A percentile compares a stretch with the other conserved stretches of the same genome.
Evolutionary conservation across 192 early-diverging fungal species (phyloP).

Genomic region (Umbelopsis vinacea): DNA sequence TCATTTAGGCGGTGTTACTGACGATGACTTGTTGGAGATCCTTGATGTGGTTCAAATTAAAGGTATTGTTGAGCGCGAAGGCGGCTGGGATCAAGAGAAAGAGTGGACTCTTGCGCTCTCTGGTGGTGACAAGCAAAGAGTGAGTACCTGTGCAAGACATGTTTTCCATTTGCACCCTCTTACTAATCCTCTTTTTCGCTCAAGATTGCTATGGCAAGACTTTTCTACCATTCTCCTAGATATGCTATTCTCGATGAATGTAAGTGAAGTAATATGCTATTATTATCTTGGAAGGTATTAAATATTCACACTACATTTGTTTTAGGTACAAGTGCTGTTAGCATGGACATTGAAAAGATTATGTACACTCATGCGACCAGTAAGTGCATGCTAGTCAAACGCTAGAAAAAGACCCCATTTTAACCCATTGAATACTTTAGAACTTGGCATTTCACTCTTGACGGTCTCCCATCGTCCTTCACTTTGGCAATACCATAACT

Average conservation of each 20-base stretch:
- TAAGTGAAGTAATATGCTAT: conserved; percentile 71
- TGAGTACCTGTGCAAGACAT: conserved; percentile 27
- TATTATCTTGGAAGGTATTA: background rate
- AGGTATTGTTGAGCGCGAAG: conserved; percentile 86
- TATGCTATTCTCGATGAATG: conserved; percentile 98
- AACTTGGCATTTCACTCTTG: conserved; percentile 87
- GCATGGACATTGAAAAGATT: conserved; percentile 91
- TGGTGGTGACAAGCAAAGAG: conserved; percentile 94
- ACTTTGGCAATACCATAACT: conserved; percentile 97
- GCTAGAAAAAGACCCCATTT: background rate
- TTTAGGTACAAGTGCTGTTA: conserved; percentile 76
- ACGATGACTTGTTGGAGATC: conserved; percentile 78
- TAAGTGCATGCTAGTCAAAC: conserved; percentile 17
- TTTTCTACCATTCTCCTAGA: conserved; percentile 95
- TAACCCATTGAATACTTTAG: conserved; percentile 21
- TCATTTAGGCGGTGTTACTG: conserved; percentile 63
- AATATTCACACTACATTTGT: background rate
- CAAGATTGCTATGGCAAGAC: conserved; percentile 90
- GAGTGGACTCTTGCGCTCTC: conserved; percentile 93
- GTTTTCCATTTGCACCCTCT: background rate
- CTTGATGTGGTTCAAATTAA: conserved; percentile 84
- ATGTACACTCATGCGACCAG: conserved; percentile 84
- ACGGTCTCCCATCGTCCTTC: conserved; percentile 95
- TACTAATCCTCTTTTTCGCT: background rate
- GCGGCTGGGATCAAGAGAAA: conserved; percentile 87